These are phyloP conservation scores for Eucalyptus sideroxylon DNA, from an alignment of 345 rosid genomes.

Conservation along the genomic window DNA sequence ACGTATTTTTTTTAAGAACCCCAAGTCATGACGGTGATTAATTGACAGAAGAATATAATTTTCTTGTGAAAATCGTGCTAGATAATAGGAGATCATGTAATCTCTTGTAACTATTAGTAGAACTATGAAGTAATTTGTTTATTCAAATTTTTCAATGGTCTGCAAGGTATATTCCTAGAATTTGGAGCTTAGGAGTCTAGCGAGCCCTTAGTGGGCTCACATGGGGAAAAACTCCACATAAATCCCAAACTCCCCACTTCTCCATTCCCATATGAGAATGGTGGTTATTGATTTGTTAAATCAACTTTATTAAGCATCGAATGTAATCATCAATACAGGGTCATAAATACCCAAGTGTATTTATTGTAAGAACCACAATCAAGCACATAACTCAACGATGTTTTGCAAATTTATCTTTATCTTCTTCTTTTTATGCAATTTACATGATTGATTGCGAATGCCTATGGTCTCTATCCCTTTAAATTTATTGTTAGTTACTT, in stretches of 20 bases:
- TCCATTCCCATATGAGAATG: not conserved
- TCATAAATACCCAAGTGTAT: not conserved
- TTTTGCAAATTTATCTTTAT: not conserved
- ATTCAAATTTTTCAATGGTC: not conserved
- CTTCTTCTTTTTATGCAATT: not conserved
- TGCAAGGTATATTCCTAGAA: not conserved
- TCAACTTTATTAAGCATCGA: not conserved
- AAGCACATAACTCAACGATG: not conserved
- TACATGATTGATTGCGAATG: accelerated
- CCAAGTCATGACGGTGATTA: not conserved
- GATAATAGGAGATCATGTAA: not conserved
- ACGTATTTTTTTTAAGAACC: not conserved
- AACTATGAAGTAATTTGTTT: not conserved
- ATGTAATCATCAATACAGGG: not conserved
- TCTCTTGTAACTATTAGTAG: not conserved
- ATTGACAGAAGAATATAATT: not conserved
- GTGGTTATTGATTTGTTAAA: not conserved
- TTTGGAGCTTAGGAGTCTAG: not conserved
- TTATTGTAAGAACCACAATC: not conserved
- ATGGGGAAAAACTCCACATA: not conserved
- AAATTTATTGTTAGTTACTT: not conserved
- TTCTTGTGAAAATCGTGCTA: not conserved
- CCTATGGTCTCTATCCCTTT: accelerated
- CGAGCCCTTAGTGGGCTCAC: not conserved
- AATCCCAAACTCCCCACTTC: not conserved